Base-by-base conservation (phyloP, 2,329 filamentous ascomycete genomes). In the Ophiostoma sp. region DNA sequence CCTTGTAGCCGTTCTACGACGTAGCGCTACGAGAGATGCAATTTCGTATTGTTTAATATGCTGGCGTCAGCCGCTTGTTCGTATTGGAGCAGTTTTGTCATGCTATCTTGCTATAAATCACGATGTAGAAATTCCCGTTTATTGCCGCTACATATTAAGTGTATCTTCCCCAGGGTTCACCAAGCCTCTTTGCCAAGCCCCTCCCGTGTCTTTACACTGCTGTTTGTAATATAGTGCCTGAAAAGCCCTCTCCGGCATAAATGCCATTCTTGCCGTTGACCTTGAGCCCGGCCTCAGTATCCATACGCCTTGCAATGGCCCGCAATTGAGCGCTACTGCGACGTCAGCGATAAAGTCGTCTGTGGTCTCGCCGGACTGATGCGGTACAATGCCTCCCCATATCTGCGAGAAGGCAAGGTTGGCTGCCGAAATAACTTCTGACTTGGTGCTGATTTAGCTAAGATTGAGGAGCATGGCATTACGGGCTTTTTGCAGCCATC, bases 21-120 rank as follows among this genome's bases (percentile, higher is more conserved):
- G 27, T 27, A 12, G 47, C 47, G 4, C 47, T 52, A 52, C 27
- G 27, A 52, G 4, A n/a, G 47, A 12, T 47, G 49, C n/a, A 18
- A 52, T 16, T 52, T 52, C 49, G 49, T 52, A 52, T 52, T 52
- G 49, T 55, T n/a, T 27, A 27, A 27, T 55, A 18, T 55, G 49
- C 49, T 55, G 49, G 49, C 49, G 49, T 27, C n/a, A 27, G 18
- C 12, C n/a, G 6, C 27, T 27, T 55, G 11, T 18, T 55, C 49
- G 49, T 55, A 55, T 55, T 55, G n/a, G 18, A 8, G 7, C 18
- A 5, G n/a, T 27, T 55, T 55, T 55, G n/a, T 4, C 18, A 8
- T 6, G n/a, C n/a, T 55, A 18, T 4, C 7, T 55, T 36, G 49
- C 27, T 27, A 27, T 27, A 1, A 27, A 27, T 27, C 27, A 27